Evolutionary conservation across 768 basidiomycete genomes (phyloP).

Genomic region (Lactarius indigo): DNA sequence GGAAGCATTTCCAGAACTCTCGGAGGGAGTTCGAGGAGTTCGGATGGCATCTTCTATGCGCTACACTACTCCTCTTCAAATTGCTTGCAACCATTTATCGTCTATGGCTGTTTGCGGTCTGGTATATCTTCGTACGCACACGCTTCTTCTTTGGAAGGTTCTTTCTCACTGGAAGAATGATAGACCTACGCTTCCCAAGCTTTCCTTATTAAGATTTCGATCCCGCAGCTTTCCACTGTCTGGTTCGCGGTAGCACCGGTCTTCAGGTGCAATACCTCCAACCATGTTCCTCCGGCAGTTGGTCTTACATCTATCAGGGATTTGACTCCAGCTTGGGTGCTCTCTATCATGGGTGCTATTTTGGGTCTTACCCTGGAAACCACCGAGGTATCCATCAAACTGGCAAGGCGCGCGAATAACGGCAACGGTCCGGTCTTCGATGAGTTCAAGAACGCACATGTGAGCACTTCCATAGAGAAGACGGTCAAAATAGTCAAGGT

Average conservation of each 20-base stretch:
- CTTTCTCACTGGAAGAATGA: not conserved
- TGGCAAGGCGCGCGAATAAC: not conserved
- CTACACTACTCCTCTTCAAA: not conserved
- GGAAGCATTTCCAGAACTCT: not conserved
- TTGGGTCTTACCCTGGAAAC: not conserved
- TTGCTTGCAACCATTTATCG: slow-evolving; percentile 5
- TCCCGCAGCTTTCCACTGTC: not conserved
- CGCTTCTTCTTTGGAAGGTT: not conserved
- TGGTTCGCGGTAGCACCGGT: not conserved
- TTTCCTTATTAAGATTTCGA: not conserved
- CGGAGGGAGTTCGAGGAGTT: not conserved
- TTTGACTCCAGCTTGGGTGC: not conserved
- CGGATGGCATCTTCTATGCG: not conserved
- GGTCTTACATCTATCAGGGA: not conserved
- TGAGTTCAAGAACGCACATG: not conserved
- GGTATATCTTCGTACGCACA: not conserved
- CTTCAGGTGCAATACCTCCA: not conserved
- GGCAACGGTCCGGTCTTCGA: not conserved
- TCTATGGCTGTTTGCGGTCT: not conserved
- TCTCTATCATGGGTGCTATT: not conserved
- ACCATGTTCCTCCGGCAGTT: not conserved
- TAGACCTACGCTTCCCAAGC: not conserved
- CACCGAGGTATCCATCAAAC: not conserved
- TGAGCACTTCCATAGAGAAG: not conserved
- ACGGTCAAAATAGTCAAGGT: not conserved